Conservation (phyloP, 2,329 filamentous ascomycete species). For the Colletotrichum brevisporum region DNA sequence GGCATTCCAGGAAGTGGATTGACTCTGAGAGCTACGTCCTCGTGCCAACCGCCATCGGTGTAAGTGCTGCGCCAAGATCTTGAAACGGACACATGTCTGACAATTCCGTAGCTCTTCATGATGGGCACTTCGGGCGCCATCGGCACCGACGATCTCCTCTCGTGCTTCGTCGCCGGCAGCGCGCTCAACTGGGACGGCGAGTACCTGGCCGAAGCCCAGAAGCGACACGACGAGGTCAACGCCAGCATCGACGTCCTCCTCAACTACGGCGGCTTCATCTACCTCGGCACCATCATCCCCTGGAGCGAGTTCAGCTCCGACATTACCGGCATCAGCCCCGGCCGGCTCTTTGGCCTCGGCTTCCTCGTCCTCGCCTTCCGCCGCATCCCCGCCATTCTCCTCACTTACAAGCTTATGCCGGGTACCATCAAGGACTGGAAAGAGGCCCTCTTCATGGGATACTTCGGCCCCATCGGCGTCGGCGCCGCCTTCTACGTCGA, state of each 20-base stretch:
- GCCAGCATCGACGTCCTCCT: slow-evolving; percentile 69
- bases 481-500: slow-evolving; percentile 82
- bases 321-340: slow-evolving; percentile 65
- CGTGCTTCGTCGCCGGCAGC: slow-evolving; percentile 72
- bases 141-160: slow-evolving; percentile 72
- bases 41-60: slow-evolving; percentile 65
- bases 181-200: slow-evolving; percentile 73
- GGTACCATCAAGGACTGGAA: slow-evolving; percentile 65
- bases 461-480: slow-evolving; percentile 84
- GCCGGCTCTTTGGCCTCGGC: slow-evolving; percentile 65
- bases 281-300: slow-evolving; percentile 68
- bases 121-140: slow-evolving; percentile 70
- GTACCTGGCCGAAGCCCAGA: slow-evolving; percentile 69
- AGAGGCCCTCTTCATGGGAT: slow-evolving; percentile 74
- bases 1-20: slow-evolving; percentile 63
- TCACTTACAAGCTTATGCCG: slow-evolving; percentile 70
- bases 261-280: slow-evolving; percentile 74
- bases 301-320: slow-evolving; percentile 69
- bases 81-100: not conserved
- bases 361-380: slow-evolving; percentile 67
- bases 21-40: slow-evolving; percentile 68
- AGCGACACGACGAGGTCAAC: slow-evolving; percentile 73
- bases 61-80: slow-evolving; percentile 44
- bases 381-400: slow-evolving; percentile 69
- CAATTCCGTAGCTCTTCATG: slow-evolving; percentile 63